Evolutionary conservation across 441 rosid genomes (phyloP).

Genomic region (Populus hybrid): DNA sequence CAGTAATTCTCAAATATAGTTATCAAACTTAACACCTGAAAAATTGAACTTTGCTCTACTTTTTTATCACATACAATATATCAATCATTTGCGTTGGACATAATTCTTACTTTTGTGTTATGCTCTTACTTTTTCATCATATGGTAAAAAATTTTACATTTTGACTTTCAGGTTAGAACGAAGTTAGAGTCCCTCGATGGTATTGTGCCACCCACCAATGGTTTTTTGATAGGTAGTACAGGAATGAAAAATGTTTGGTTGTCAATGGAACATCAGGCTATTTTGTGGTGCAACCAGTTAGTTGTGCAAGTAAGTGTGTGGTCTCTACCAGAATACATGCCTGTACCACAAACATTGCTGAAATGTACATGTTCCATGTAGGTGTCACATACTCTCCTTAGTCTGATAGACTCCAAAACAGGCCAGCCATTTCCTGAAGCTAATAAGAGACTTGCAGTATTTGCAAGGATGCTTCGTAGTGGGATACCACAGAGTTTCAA

Average conservation of each 20-base stretch:
- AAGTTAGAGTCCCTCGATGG: constrained; percentile 80
- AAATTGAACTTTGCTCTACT: not conserved
- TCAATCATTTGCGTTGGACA: not conserved
- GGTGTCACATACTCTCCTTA: constrained; percentile 97
- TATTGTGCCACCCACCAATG: constrained; percentile 90
- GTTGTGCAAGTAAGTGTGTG: constrained; percentile 83
- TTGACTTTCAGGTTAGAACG: constrained; percentile 63
- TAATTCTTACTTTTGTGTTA: not conserved
- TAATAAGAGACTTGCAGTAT: constrained; percentile 54
- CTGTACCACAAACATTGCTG: constrained; percentile 16
- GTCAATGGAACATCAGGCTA: constrained; percentile 99
- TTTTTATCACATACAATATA: too few species aligned
- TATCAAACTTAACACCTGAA: not conserved
- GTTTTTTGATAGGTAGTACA: constrained; percentile 86
- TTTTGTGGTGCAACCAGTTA: constrained; percentile 96
- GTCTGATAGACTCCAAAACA: constrained; percentile 77
- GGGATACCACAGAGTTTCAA: constrained; percentile 71
- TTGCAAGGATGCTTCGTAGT: constrained; percentile 84
- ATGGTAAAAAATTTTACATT: constrained; percentile 3
- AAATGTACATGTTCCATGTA: constrained; percentile 34
- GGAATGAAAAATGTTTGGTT: constrained; percentile 95
- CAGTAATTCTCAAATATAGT: not conserved
- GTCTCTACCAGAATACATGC: constrained; percentile 17
- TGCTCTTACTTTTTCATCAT: not conserved
- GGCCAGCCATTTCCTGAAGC: constrained; percentile 66